These are phyloP conservation scores for Cardamine resedifolia DNA, from an alignment of 345 rosid species.

Conservation along the genomic window DNA sequence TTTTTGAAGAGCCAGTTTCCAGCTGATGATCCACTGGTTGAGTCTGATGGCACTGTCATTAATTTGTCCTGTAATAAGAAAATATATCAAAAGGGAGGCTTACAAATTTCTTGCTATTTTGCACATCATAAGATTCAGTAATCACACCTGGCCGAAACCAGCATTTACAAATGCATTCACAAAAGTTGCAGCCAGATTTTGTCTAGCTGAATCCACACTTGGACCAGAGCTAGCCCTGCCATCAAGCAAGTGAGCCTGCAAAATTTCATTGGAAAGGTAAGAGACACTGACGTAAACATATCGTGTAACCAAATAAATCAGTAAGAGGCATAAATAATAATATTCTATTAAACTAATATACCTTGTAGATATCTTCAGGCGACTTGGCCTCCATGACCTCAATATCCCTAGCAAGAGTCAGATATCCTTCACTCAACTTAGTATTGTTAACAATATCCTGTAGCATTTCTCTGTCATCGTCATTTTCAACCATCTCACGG, in stretches of 20 bases:
- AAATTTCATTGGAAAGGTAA: conserved; percentile 26
- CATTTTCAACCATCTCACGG: conserved; percentile 61
- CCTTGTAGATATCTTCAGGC: conserved; percentile 98
- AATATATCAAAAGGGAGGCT: conserved; percentile 14
- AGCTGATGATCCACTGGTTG: conserved; percentile 62
- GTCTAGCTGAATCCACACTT: conserved; percentile 88
- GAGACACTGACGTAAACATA: not conserved
- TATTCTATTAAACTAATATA: conserved; percentile 24
- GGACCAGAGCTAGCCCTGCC: conserved; percentile 79
- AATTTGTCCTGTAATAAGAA: conserved; percentile 68
- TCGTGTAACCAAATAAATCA: conserved; percentile 1
- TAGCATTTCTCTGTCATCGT: conserved; percentile 57
- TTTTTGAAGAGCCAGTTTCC: conserved; percentile 96
- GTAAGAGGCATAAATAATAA: not conserved
- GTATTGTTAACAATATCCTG: conserved; percentile 83
- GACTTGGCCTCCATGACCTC: conserved; percentile 99
- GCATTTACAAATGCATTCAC: conserved; percentile 98
- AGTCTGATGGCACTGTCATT: conserved; percentile 82
- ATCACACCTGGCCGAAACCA: conserved; percentile 86
- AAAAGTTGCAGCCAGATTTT: conserved; percentile 93
- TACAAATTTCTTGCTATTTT: not conserved
- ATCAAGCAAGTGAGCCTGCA: conserved; percentile 91
- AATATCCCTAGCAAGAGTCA: conserved; percentile 94
- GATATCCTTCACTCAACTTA: conserved; percentile 87
- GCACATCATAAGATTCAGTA: conserved; percentile 9